These are phyloP conservation scores for Cenococcum geophilum DNA, from an alignment of 495 filamentous ascomycete species.

Conservation along the genomic window DNA sequence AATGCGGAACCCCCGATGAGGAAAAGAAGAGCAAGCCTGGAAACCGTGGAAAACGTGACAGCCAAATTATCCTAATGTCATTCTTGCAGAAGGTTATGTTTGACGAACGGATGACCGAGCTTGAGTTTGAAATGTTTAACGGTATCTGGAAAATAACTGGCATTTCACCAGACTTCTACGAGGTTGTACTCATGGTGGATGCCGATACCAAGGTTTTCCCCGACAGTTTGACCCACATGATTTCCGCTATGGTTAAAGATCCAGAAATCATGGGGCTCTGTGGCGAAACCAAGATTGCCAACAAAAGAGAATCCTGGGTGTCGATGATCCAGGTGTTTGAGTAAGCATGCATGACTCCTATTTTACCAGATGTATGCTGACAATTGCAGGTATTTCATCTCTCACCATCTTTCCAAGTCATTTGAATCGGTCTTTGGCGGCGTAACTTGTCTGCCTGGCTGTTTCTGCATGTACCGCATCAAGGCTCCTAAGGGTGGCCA, in stretches of 20 bases:
- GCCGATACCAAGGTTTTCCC: conserved; percentile 99
- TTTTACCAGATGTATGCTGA: conserved; percentile 27
- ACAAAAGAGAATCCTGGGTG: conserved; percentile 91
- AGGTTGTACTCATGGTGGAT: conserved; percentile 96
- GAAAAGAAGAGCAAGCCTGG: conserved; percentile 75
- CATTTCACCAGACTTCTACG: conserved; percentile 95
- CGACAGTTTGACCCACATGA: conserved; percentile 96
- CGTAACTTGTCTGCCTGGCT: conserved; percentile 97
- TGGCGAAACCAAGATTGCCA: conserved; percentile 99
- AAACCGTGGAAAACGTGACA: conserved; percentile 96
- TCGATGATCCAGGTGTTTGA: conserved; percentile 99
- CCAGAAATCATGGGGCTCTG: conserved; percentile 99
- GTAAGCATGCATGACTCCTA: conserved; percentile 35
- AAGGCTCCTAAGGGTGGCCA: conserved; percentile 97
- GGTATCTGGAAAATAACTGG: conserved; percentile 97
- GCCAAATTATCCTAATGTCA: conserved; percentile 98
- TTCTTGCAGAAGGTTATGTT: conserved; percentile 99
- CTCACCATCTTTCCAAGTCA: conserved; percentile 90
- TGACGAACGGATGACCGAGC: conserved; percentile 98
- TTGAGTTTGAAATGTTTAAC: conserved; percentile 99
- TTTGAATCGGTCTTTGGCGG: conserved; percentile 99
- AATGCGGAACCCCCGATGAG: conserved; percentile 91
- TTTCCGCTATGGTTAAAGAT: conserved; percentile 98
- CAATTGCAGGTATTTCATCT: conserved; percentile 74
- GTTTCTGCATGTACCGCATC: conserved; percentile 99